Percentiles rank a stretch among this genome's conserved stretches.
Evolutionary conservation across 305 asterid species (phyloP).

Genomic region (Rubia balearica): DNA sequence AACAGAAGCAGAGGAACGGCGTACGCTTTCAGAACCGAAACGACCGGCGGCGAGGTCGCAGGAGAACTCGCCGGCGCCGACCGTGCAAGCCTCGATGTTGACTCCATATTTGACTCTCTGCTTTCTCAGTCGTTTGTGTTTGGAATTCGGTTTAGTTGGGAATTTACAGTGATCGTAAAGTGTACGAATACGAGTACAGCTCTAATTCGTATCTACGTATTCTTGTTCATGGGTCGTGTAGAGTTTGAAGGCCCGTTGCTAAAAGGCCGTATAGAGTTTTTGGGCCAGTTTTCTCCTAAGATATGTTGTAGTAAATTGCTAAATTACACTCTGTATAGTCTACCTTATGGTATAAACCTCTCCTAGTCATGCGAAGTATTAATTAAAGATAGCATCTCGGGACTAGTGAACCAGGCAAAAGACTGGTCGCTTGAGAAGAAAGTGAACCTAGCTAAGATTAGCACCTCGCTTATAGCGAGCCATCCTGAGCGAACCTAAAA

Average conservation of each 20-base stretch:
- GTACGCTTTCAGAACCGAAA: constrained; percentile 52
- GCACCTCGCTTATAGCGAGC: too few relatives aligned
- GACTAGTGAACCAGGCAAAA: too few relatives aligned
- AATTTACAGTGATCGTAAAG: not conserved
- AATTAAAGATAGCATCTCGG: too few relatives aligned
- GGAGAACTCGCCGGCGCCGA: constrained; percentile 17
- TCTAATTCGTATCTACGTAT: not conserved
- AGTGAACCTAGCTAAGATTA: too few relatives aligned
- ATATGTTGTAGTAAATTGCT: too few relatives aligned
- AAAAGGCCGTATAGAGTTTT: not conserved
- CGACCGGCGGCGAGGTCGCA: constrained; percentile 26
- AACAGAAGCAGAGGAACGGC: constrained; percentile 57
- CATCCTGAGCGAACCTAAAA: too few relatives aligned
- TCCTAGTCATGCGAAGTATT: too few relatives aligned
- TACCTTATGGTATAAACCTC: too few relatives aligned
- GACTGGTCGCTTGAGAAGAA: too few relatives aligned
- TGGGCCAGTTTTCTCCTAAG: not conserved
- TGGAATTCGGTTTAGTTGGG: not conserved
- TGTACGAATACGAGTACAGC: not conserved
- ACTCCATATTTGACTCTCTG: constrained; percentile 30
- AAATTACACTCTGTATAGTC: too few relatives aligned
- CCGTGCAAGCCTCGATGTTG: constrained; percentile 18
- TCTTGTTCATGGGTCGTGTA: not conserved
- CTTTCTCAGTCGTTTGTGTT: not conserved
- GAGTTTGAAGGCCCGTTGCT: not conserved